Evolutionary conservation across 306 rosid species (phyloP).

Genomic region (Gleditsia sinensis): DNA sequence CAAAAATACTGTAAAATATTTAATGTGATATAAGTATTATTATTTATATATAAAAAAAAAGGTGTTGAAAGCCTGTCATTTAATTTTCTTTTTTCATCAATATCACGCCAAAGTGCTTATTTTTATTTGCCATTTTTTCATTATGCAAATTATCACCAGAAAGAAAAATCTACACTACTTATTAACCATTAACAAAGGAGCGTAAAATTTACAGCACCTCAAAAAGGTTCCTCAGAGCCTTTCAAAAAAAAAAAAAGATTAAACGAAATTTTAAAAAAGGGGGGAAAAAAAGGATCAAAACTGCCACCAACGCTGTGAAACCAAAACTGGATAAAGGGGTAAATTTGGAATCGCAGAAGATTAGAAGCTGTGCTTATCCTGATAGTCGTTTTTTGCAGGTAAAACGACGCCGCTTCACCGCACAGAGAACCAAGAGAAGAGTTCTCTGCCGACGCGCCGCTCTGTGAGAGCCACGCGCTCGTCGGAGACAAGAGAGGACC

Average conservation of each 20-base stretch:
- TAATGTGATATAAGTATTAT: too few relatives aligned
- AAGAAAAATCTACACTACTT: too few relatives aligned
- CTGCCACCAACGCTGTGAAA: conserved; percentile 37
- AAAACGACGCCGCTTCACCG: conserved; percentile 41
- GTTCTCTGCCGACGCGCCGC: conserved; percentile 56
- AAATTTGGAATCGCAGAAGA: conserved; percentile 21
- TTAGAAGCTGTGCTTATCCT: not conserved
- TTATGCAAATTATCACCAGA: not conserved
- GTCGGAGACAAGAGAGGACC: conserved; percentile 53
- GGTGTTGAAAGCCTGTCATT: too few relatives aligned
- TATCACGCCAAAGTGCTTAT: not conserved
- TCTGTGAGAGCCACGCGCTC: conserved; percentile 56
- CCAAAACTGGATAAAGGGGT: not conserved
- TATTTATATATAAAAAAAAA: too few relatives aligned
- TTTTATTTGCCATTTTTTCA: not conserved
- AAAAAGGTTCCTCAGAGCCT: conserved; percentile 36
- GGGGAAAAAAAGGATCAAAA: not conserved
- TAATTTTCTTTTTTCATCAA: too few relatives aligned
- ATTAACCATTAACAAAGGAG: conserved; percentile 37
- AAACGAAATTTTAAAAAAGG: not conserved
- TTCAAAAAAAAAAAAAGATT: conserved; percentile 28
- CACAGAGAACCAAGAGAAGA: conserved; percentile 61
- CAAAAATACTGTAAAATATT: too few relatives aligned
- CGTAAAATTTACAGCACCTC: conserved; percentile 45
- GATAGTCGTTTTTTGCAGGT: not conserved